A percentile compares a stretch with the other conserved stretches of the same genome.
phyloP scores from a whole-genome alignment of 2,329 filamentous ascomycete species.

The Verticillium nonalfalfae region DNA sequence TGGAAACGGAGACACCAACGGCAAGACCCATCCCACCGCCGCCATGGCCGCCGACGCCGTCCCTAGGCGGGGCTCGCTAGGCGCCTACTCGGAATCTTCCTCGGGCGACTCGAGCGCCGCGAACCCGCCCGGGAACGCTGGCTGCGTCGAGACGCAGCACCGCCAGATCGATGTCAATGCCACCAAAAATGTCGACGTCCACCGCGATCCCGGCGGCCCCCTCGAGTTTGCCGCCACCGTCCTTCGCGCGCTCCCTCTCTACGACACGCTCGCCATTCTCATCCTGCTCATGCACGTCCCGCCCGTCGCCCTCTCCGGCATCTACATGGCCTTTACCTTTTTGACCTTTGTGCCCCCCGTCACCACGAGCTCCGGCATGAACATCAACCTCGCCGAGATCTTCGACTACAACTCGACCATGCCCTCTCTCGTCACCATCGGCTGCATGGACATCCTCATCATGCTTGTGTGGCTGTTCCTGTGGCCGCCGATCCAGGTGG shows the following conservation, averaged over 20 bases:
- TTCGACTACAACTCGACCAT: constrained; percentile 83
- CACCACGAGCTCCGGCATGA: constrained; percentile 70
- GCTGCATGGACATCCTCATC: constrained; percentile 78
- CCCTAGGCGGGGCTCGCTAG: constrained; percentile 41
- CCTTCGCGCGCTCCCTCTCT: constrained; percentile 80
- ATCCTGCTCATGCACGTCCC: constrained; percentile 93
- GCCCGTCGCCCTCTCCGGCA: constrained; percentile 77
- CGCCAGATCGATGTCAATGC: constrained; percentile 66
- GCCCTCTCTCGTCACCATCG: constrained; percentile 76
- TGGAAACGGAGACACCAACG: not conserved
- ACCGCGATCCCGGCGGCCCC: constrained; percentile 66
- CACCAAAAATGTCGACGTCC: constrained; percentile 60
- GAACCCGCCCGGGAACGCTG: constrained; percentile 21
- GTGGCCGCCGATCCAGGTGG: constrained; percentile 80
- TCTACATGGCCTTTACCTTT: constrained; percentile 88
- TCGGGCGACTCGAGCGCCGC: constrained; percentile 40
- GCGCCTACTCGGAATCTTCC: constrained; percentile 48
- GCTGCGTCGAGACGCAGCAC: constrained; percentile 33
- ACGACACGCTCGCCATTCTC: constrained; percentile 93
- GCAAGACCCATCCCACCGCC: constrained; percentile 19
- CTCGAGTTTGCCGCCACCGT: constrained; percentile 79
- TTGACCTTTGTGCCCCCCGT: constrained; percentile 86
- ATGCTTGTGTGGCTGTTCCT: constrained; percentile 82
- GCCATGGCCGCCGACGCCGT: constrained; percentile 35
- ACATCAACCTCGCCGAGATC: constrained; percentile 81